Evolutionary conservation across 1,284 basidiomycete genomes (phyloP), one percentile per base, ranked within the genome.

Genomic region (Puccinia polysora): DNA sequence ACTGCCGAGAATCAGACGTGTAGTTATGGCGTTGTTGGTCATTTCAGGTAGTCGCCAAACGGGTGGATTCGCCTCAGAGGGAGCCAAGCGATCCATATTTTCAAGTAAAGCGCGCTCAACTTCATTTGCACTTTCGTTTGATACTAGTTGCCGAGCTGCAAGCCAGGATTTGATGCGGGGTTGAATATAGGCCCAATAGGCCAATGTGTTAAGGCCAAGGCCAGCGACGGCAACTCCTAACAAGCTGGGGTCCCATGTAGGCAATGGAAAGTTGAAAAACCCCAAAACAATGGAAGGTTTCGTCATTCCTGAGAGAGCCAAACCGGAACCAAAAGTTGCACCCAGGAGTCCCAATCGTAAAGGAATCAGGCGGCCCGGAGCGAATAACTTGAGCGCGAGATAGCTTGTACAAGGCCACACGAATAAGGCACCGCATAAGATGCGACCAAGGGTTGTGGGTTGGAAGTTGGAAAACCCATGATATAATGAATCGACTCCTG

Each of bases 41-140:
- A 67, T 38, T 55, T 67, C 65, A 38, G 65, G 65, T 40, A 67
- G 32, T 56, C 43, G 65, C 65, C 65, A 67, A 23, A 23, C 52
- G 10, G 63, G 47, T 49, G 30, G 38, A 20, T 23, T 25, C 28
- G 43, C 40, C 25, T 47, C 28, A 28, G 32, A 7, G 5, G 63
- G 63, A 23, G 63, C 63, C 43, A 49, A 50, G 30, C 40, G 23
- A 28, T 36, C 32, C 14, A 67, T 12, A 25, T 40, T 28, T 23
- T 67, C 34, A 25, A 38, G 28, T 12, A 53, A 38, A 20, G 52
- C 12, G 25, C 32, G 50, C 23, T 53, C 64, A 34, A 10, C 32
- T n/a, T 15, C 65, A 18, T 12, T 45, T 5, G 50, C 6, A 38
- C 28, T 56, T 56, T 23, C 36, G 30, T 38, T 38, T 40, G 30